Evolutionary conservation across 1,284 basidiomycete species (phyloP).

Genomic region (Cryptococcus sp.): DNA sequence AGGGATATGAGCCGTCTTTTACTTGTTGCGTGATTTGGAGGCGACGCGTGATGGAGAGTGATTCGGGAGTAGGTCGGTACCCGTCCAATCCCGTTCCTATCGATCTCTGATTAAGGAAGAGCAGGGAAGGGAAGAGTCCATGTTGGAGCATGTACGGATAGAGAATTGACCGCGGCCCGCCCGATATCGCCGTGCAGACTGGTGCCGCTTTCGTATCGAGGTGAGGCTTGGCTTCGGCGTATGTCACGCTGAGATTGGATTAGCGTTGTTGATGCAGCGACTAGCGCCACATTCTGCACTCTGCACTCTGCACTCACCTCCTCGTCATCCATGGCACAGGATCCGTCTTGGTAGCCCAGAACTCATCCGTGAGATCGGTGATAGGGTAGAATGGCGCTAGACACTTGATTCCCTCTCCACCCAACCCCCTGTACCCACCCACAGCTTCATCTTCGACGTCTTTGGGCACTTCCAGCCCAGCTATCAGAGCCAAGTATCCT

Average conservation of each 20-base stretch:
- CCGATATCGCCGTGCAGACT: slow-evolving; percentile 36
- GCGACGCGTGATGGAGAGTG: slow-evolving; percentile 41
- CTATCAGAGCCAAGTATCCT: slow-evolving; percentile 49
- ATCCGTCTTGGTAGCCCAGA: slow-evolving; percentile 50
- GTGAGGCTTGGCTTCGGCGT: slow-evolving; percentile 44
- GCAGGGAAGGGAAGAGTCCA: slow-evolving; percentile 43
- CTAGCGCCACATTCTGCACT: slow-evolving; percentile 4
- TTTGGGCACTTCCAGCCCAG: slow-evolving; percentile 36
- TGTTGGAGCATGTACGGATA: slow-evolving; percentile 54
- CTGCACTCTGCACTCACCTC: slow-evolving; percentile 23
- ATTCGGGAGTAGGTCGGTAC: slow-evolving; percentile 37
- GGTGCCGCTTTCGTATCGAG: slow-evolving; percentile 45
- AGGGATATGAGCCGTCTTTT: slow-evolving; percentile 7
- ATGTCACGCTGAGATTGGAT: slow-evolving; percentile 26
- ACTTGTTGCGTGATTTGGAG: slow-evolving; percentile 16
- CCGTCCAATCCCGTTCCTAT: slow-evolving; percentile 40
- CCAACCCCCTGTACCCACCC: slow-evolving; percentile 40
- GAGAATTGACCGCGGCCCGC: slow-evolving; percentile 46
- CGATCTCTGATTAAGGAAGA: slow-evolving; percentile 45
- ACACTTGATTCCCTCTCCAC: slow-evolving; percentile 35
- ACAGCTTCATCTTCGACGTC: slow-evolving; percentile 34
- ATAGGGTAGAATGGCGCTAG: slow-evolving; percentile 51
- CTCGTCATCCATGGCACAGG: slow-evolving; percentile 46
- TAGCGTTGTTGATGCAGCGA: not conserved
- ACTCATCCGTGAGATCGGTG: slow-evolving; percentile 46